These are phyloP conservation scores for Clausena lansium DNA, from an alignment of 345 rosid species.

Conservation along the genomic window DNA sequence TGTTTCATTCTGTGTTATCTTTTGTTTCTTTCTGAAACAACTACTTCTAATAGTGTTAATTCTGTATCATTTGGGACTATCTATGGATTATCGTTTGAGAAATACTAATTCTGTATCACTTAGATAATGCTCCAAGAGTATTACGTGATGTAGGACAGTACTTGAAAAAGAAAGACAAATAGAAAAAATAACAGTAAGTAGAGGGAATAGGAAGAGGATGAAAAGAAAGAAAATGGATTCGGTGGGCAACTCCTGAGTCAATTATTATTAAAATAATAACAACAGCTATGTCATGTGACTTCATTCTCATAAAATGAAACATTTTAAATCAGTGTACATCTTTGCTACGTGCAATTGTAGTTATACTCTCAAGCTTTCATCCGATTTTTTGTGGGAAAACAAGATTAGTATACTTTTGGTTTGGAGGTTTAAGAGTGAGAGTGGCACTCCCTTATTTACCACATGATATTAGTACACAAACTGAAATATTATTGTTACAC, in stretches of 20 bases:
- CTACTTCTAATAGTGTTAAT: not conserved
- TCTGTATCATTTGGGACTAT: not conserved
- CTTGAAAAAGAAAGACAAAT: not conserved
- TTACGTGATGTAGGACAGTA: not conserved
- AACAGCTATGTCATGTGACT: not conserved
- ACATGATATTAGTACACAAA: not conserved
- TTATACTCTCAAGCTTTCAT: not conserved
- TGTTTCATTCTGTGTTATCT: conserved; percentile 9
- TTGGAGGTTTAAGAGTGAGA: not conserved
- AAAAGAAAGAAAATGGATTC: not conserved
- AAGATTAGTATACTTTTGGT: not conserved
- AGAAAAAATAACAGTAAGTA: not conserved
- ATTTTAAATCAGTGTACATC: not conserved
- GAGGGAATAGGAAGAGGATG: not conserved
- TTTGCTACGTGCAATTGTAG: not conserved
- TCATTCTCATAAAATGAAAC: not conserved
- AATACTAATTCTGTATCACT: not conserved
- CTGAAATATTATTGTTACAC: not conserved
- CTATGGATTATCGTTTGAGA: not conserved
- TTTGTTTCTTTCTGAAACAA: not conserved
- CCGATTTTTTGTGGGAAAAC: not conserved
- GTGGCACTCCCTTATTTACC: not conserved
- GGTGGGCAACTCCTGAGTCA: not conserved
- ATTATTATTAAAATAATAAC: too few relatives aligned
- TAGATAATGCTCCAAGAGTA: not conserved